Base-by-base conservation (phyloP, 1,284 basidiomycete genomes). In the Serendipita sp. region DNA sequence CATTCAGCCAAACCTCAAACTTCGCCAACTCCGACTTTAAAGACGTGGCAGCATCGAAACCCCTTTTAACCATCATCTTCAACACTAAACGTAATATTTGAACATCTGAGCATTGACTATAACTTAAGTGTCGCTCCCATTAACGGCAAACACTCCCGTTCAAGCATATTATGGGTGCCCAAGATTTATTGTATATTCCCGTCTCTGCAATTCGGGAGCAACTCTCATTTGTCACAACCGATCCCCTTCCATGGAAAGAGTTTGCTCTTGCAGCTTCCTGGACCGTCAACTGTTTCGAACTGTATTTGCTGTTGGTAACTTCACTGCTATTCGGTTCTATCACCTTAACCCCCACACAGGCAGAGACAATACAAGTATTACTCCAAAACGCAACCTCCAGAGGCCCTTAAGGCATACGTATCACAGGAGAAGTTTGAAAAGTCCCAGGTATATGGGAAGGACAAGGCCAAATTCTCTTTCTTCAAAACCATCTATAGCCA, bases 381-480 rank as follows among this genome's bases (percentile, higher is more conserved):
- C 73, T 84, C 81, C 1, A 88, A 87, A 68, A 81, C 79, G 0
- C 75, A 79, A n/a, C 91, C 93, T 0, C 94, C 93, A 0, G 72
- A 81, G 0, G 85, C 82, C 1, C 81, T 97, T 2, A 82, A 81
- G 0, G 74, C 75, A 0, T 87, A 95, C 71, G 87, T 96, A 67
- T 79, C 80, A 4, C 72, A 77, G 15, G 83, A 87, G 1, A 85
- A 85, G 4, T 96, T 93, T 73, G 75, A 82, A 65, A 96, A 96
- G 70, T 93, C 92, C 0, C 94, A 98, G 73, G 75, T 78, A 30
- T 99, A 99, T 75, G 91, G 93, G 17, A 82, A 81, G 60, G 91
- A 95, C 79, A 97, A 98, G 75, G 87, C 93, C n/a, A 81, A 82
- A 69, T 95, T 90, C 73, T 81, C 83, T 1, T 75, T 96, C 55